Evolutionary conservation across 768 basidiomycete genomes (phyloP).

Genomic region (Termitomyces titanicus): DNA sequence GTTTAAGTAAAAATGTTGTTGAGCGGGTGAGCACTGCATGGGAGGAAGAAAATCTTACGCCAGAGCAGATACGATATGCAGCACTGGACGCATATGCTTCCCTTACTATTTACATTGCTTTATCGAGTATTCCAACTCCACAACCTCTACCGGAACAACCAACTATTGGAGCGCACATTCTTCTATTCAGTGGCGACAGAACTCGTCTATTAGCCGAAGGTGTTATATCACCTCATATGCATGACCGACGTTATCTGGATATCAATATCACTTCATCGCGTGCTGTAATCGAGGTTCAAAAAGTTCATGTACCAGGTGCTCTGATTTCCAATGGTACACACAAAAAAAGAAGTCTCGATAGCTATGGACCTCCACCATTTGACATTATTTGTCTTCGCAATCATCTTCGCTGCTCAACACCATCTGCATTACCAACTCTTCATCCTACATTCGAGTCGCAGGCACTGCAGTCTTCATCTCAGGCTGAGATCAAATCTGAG

Average conservation of each 20-base stretch:
- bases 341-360: background rate
- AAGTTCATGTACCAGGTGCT: slow-evolving; percentile 5
- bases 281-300: background rate
- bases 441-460: background rate
- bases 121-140: slow-evolving; percentile 6
- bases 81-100: slow-evolving; percentile 18
- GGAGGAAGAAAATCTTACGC: slow-evolving; percentile 9
- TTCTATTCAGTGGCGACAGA: background rate
- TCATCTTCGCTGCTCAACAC: background rate
- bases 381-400: background rate
- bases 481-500: too few relatives aligned
- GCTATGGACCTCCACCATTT: background rate
- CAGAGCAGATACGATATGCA: slow-evolving; percentile 19
- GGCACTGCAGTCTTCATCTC: background rate
- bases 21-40: slow-evolving; percentile 18
- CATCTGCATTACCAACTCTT: background rate
- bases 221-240: background rate
- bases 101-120: slow-evolving; percentile 7
- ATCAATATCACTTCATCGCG: background rate
- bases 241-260: background rate
- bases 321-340: background rate
- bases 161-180: background rate
- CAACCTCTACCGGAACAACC: background rate
- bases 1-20: slow-evolving; percentile 18
- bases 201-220: background rate